Percentiles rank a stretch among this genome's conserved stretches.
Conservation (phyloP, 768 basidiomycete species). For the Mrakia hoshinonis region DNA sequence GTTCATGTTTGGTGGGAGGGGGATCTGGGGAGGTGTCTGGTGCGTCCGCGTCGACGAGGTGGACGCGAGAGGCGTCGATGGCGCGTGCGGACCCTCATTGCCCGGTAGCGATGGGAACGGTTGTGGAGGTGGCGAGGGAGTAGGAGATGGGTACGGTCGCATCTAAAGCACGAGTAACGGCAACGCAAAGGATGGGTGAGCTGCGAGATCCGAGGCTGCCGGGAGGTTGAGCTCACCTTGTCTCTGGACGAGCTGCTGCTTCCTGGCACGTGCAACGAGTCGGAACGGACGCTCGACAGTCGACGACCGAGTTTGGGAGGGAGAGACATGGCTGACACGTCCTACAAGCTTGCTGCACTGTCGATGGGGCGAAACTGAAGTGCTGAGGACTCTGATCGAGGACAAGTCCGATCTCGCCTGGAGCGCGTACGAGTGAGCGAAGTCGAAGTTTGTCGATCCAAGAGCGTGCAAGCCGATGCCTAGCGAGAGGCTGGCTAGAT, state of each 20-base stretch:
- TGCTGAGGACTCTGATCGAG: no score
- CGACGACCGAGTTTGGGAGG: background rate
- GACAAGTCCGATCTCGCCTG: no score
- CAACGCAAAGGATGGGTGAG: background rate
- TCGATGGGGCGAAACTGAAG: background rate
- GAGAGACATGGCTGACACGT: no score
- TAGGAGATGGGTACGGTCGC: slow-evolving; percentile 8
- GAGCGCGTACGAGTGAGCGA: no score
- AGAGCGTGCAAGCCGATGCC: no score
- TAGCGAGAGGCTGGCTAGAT: no score
- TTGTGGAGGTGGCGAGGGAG: slow-evolving; percentile 3
- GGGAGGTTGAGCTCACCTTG: background rate
- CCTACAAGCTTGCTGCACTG: background rate
- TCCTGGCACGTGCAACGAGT: background rate
- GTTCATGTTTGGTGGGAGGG: background rate
- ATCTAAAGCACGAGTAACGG: background rate
- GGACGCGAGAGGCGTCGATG: background rate
- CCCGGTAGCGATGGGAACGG: background rate
- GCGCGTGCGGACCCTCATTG: background rate
- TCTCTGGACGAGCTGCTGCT: background rate
- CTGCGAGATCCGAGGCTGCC: background rate
- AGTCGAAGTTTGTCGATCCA: no score
- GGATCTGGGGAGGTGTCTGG: slow-evolving; percentile 7
- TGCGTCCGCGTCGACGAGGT: background rate
- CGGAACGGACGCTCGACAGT: background rate